These are phyloP conservation scores for Balansia obtecta DNA, from an alignment of 2,329 filamentous ascomycete genomes.

Conservation along the genomic window DNA sequence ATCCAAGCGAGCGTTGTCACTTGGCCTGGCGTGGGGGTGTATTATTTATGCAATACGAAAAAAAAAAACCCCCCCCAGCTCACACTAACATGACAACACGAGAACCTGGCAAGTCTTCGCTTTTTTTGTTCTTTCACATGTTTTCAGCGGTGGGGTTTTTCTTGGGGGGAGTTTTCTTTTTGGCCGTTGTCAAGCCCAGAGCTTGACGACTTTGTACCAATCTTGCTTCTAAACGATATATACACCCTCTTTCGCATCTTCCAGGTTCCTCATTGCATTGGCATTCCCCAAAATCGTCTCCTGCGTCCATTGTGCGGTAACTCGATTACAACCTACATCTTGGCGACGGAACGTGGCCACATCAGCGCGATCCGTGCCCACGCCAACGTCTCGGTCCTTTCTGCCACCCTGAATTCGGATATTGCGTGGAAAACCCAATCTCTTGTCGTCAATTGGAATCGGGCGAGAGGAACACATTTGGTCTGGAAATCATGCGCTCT, in stretches of 20 bases:
- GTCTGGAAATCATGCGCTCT: neutral
- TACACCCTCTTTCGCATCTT: neutral
- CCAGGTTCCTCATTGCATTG: too few relatives aligned
- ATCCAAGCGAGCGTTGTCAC: neutral
- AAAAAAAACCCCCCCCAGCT: too few relatives aligned
- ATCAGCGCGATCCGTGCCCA: neutral
- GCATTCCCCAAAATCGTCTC: neutral
- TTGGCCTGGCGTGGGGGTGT: neutral
- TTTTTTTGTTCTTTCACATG: too few relatives aligned
- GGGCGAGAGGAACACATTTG: neutral
- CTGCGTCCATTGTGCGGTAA: neutral
- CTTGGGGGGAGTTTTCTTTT: too few relatives aligned
- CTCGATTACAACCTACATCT: neutral
- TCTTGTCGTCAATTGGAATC: neutral
- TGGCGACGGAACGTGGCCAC: neutral
- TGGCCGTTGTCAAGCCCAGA: too few relatives aligned
- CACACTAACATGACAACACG: neutral
- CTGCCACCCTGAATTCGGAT: neutral
- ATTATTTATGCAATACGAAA: constrained; percentile 2
- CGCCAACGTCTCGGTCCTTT: neutral
- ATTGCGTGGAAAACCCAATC: neutral
- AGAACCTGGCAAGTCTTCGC: too few relatives aligned
- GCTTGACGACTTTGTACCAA: too few relatives aligned
- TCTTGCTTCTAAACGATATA: too few relatives aligned
- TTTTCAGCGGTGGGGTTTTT: too few relatives aligned